Conservation (phyloP, 2,329 filamentous ascomycete species). For the Epichloe brachyelytri region DNA sequence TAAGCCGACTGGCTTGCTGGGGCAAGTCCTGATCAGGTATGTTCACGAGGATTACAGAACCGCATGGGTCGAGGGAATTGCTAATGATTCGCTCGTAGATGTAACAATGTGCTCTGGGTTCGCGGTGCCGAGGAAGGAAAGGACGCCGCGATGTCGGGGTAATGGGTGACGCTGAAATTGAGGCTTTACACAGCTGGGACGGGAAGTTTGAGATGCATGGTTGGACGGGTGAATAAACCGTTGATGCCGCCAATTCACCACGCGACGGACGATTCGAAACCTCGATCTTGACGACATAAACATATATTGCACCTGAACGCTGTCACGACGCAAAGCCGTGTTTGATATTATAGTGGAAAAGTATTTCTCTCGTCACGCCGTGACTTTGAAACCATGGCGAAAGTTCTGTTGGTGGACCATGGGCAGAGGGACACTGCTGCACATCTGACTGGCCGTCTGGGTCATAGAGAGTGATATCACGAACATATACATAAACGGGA, state of each 20-base stretch:
- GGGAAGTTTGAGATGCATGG: not conserved
- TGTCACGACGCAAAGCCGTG: not conserved
- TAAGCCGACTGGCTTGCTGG: slow-evolving; percentile 71
- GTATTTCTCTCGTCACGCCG: not conserved
- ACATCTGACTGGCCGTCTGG: not conserved
- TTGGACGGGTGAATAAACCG: not conserved
- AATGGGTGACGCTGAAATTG: not conserved
- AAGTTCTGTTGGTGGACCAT: not conserved
- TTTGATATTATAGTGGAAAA: not conserved
- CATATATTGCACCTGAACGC: not conserved
- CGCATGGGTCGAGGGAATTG: not conserved
- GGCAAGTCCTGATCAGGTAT: slow-evolving; percentile 84
- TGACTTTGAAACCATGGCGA: not conserved
- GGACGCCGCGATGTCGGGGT: slow-evolving; percentile 6
- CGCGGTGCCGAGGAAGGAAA: slow-evolving; percentile 25
- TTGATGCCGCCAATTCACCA: not conserved
- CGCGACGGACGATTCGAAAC: not conserved
- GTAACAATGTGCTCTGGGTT: slow-evolving; percentile 98
- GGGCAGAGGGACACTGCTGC: not conserved
- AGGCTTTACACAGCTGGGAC: not conserved
- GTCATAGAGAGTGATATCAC: not conserved
- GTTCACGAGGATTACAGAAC: slow-evolving; percentile 9
- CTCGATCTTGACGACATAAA: not conserved
- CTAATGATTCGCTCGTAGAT: slow-evolving; percentile 34
- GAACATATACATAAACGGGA: not conserved